Conservation (phyloP, 2,329 filamentous ascomycete species). For the Colletotrichum tropicale region DNA sequence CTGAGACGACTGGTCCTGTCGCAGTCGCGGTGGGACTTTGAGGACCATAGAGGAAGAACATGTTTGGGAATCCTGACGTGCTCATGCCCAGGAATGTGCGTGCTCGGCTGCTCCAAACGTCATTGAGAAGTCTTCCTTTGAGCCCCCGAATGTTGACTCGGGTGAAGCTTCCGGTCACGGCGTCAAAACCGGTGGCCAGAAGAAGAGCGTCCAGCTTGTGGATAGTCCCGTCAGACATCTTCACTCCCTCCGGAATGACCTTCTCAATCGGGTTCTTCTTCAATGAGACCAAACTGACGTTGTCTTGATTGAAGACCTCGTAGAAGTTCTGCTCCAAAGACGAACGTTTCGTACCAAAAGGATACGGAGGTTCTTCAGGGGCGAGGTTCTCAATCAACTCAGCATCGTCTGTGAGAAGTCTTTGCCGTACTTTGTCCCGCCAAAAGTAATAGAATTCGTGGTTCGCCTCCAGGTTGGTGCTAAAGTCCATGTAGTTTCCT, state of each 20-base stretch:
- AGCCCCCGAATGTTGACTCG: slow-evolving; percentile 40
- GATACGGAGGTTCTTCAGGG: not conserved
- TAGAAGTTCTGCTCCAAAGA: slow-evolving; percentile 47
- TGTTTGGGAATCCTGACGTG: slow-evolving; percentile 46
- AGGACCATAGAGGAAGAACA: slow-evolving; percentile 48
- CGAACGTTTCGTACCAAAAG: slow-evolving; percentile 37
- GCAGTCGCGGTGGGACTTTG: slow-evolving; percentile 40
- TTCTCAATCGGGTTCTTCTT: not conserved
- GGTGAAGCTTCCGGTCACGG: slow-evolving; percentile 42
- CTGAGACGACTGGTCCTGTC: slow-evolving; percentile 44
- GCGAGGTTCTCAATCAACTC: not conserved
- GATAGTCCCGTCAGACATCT: not conserved
- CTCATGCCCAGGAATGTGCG: slow-evolving; percentile 39
- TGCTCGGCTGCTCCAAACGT: not conserved
- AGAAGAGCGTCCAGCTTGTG: slow-evolving; percentile 27
- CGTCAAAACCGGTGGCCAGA: slow-evolving; percentile 40
- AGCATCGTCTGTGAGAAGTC: not conserved
- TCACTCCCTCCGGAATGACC: not conserved
- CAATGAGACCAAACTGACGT: slow-evolving; percentile 46
- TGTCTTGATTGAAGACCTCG: slow-evolving; percentile 45
- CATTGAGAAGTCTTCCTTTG: slow-evolving; percentile 22
- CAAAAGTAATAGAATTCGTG: not conserved
- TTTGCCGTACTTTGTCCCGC: not conserved
- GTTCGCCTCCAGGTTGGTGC: not conserved
- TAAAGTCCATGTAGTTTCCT: not conserved